Base-by-base conservation (phyloP, 2,329 filamentous ascomycete genomes). In the Calonectria ilicicola region DNA sequence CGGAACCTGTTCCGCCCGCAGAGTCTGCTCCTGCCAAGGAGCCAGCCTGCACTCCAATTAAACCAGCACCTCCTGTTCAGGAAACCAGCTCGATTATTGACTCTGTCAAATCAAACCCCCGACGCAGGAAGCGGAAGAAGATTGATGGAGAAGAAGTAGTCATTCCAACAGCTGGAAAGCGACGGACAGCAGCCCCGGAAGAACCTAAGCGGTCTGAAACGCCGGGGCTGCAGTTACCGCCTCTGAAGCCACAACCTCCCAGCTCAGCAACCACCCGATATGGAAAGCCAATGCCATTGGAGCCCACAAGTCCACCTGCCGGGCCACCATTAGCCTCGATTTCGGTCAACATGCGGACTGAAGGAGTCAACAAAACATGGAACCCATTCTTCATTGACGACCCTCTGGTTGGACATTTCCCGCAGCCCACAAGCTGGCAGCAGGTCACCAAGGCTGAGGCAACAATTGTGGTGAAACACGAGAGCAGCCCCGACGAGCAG, bases 51-150 rank as follows among this genome's bases (percentile, higher is more conserved):
- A 72, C 74, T n/a, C 75, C 74, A 2, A 58, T 75, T 5, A 73
- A 67, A 42, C 47, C 72, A 23, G 40, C 53, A 6, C 63, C 26
- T 10, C 67, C 51, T 46, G 69, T 69, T 23, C 35, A 53, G 17
- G 53, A 68, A 40, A 35, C 69, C 53, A 85, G 80, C 70, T 89
- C 89, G 4, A 90, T 90, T n/a, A 80, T 87, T 5, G 83, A 85
- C 10, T 86, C 87, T 1, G 88, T 90, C 70, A 90, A 90, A 77
- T 82, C 82, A 12, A 86, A 87, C 46, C 85, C 84, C 7, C 84
- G 87, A 26, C 82, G 84, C 46, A 83, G 88, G 71, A 89, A 87
- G 77, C 84, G 85, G 17, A 89, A 88, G 77, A 84, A 81, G 75
- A 85, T 87, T 65, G 81, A 85, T 27, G 86, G 86, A 10, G 84